Percentiles rank a stretch among this genome's conserved stretches.
These are phyloP conservation scores for Aspergillus fructus DNA, from an alignment of 2,329 filamentous ascomycete genomes.

Conservation along the genomic window DNA sequence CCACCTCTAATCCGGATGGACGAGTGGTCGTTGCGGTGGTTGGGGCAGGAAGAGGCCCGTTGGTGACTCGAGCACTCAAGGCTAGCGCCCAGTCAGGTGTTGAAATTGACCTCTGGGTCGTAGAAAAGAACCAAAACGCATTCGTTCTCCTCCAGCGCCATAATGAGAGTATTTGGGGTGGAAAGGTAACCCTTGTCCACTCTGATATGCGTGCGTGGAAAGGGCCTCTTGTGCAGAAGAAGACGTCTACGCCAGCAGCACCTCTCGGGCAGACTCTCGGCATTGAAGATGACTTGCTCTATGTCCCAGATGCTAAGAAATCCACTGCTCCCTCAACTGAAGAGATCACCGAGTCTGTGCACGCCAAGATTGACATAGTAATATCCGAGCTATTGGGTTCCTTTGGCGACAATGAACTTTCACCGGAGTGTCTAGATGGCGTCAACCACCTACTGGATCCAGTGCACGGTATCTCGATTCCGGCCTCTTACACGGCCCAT, in stretches of 20 bases:
- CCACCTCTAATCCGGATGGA: constrained; percentile 69
- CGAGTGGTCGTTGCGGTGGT: constrained; percentile 86
- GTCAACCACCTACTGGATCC: constrained; percentile 86
- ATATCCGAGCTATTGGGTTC: constrained; percentile 90
- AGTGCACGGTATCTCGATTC: constrained; percentile 86
- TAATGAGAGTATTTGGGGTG: constrained; percentile 78
- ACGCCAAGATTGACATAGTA: constrained; percentile 72
- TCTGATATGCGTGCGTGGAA: constrained; percentile 98
- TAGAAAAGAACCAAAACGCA: constrained; percentile 98
- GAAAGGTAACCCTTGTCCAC: constrained; percentile 81
- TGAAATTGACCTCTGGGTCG: constrained; percentile 80
- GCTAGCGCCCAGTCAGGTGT: constrained; percentile 77
- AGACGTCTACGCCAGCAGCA: constrained; percentile 13
- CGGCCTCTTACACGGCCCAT: constrained; percentile 88
- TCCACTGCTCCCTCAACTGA: constrained; percentile 35
- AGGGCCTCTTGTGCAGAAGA: constrained; percentile 58
- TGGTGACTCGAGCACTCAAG: constrained; percentile 81
- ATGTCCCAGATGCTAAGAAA: constrained; percentile 28
- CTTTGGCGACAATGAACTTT: constrained; percentile 95
- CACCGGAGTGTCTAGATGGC: constrained; percentile 92
- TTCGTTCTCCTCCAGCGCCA: constrained; percentile 89
- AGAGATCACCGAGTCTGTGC: constrained; percentile 39
- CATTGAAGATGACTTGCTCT: constrained; percentile 27
- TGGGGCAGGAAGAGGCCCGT: constrained; percentile 85
- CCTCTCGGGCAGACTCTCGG: constrained; percentile 37